Conservation (phyloP, 345 rosid genomes). For the Aquilaria malaccensis region DNA sequence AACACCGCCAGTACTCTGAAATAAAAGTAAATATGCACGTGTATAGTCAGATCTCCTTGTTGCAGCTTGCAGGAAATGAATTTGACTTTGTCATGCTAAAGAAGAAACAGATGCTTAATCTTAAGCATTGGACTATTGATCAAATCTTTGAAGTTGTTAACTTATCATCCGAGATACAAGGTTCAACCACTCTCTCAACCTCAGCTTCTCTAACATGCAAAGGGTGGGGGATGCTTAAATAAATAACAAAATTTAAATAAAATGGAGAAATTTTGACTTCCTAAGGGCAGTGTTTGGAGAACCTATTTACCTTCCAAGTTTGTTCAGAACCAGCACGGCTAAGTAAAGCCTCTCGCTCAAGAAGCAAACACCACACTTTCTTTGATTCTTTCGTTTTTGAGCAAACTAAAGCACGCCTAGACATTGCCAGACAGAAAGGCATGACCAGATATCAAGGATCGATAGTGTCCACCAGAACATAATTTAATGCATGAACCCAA, state of each 20-base stretch:
- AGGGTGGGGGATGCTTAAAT: too few relatives aligned
- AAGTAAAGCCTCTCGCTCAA: conserved; percentile 44
- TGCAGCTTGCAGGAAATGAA: background rate
- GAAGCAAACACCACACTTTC: conserved; percentile 45
- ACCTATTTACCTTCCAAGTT: conserved; percentile 46
- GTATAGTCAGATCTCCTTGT: background rate
- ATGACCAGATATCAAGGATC: background rate
- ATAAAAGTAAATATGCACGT: conserved; percentile 4
- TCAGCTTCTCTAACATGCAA: too few relatives aligned
- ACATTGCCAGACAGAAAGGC: background rate
- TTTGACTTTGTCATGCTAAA: too few relatives aligned
- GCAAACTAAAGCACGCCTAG: conserved; percentile 53
- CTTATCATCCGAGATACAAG: too few relatives aligned
- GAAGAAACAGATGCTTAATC: too few relatives aligned
- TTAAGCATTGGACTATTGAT: too few relatives aligned
- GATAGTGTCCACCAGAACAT: background rate
- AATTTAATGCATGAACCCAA: background rate
- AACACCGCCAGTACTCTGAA: conserved; percentile 52
- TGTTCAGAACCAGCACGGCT: conserved; percentile 23
- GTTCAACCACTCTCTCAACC: too few relatives aligned
- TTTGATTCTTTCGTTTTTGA: conserved; percentile 54
- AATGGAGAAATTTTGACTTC: background rate
- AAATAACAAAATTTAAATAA: background rate
- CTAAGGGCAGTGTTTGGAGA: background rate
- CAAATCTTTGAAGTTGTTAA: too few relatives aligned